Evolutionary conservation across 2,329 filamentous ascomycete genomes (phyloP), one percentile per base, ranked within the genome.

Genomic region (Diaporthe sp.): DNA sequence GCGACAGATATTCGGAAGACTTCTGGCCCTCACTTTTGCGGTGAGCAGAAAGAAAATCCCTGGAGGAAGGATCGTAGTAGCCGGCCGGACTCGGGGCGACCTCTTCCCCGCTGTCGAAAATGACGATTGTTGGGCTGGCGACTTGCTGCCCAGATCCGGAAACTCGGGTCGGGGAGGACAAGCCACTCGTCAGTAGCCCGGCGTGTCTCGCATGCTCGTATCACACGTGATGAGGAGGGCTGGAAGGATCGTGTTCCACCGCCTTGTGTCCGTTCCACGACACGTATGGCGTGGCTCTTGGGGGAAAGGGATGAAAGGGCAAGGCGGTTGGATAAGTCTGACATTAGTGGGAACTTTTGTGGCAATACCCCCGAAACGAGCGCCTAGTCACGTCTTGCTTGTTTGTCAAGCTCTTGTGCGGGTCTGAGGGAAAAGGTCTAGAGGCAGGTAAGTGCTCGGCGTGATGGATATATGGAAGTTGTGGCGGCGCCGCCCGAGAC

Each of bases 401-500:
- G 13, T 70, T 70, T 37, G n/a, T 12, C 15, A 42, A 70, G 19
- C 42, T 4, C n/a, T 42, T 34, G 46, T 39, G 65, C 10, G 49
- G 28, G 9, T 28, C 31, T 68, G 13, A 22, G 31, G 7, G 12
- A n/a, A 46, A 8, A 12, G 31, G 10, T 22, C 34, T 10, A 49
- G 25, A 49, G 61, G 44, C 61, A 37, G 8, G 49, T 31, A 42
- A 55, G 46, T 70, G 49, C 49, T 55, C n/a, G 49, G 34, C 49
- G 65, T 55, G n/a, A 42, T 70, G n/a, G 22, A 39, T 55, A 55
- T 42, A 39, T 55, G 65, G 65, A 42, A 39, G 31, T 31, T 70
- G 65, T 70, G 65, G 46, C 65, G 65, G 65, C 49, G 65, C 22
- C 65, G 65, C 46, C 65, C 65, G 65, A 70, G 12, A n/a, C 46